These are phyloP conservation scores for Mycocentrospora acerina DNA, from an alignment of 2,329 filamentous ascomycete species.

Conservation along the genomic window DNA sequence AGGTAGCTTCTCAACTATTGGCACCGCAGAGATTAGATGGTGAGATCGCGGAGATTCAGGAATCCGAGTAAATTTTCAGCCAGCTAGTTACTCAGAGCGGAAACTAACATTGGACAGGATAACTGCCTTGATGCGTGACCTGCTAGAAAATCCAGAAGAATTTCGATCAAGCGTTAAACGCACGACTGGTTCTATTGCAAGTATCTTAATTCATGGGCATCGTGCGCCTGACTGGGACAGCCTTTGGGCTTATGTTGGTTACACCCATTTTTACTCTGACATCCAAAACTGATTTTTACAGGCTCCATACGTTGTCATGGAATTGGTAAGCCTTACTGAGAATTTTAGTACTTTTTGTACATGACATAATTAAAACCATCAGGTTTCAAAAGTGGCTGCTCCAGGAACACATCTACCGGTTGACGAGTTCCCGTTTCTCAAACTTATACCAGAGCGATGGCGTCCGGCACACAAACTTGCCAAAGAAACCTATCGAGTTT, in stretches of 20 bases:
- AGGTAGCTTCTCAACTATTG: constrained; percentile 20
- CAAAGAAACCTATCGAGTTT: constrained; percentile 13
- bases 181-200: constrained; percentile 19
- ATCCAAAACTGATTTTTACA: constrained; percentile 5
- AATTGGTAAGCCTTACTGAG: constrained; percentile 11
- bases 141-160: constrained; percentile 48
- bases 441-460: constrained; percentile 21
- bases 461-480: constrained; percentile 13
- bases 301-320: constrained; percentile 22
- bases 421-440: constrained; percentile 29
- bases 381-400: constrained; percentile 16
- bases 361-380: background rate
- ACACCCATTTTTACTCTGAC: background rate
- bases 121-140: constrained; percentile 44
- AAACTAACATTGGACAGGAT: constrained; percentile 9
- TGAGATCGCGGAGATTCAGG: constrained; percentile 17
- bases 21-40: constrained; percentile 22
- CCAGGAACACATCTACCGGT: constrained; percentile 24
- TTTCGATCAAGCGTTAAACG: constrained; percentile 36
- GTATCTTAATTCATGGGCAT: constrained; percentile 24
- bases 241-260: constrained; percentile 18
- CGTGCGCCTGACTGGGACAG: constrained; percentile 16
- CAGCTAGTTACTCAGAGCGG: constrained; percentile 8
- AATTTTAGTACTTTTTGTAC: background rate
- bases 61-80: constrained; percentile 23